Base-by-base conservation (phyloP, 768 basidiomycete species). In the Hypholoma sublateritium region DNA sequence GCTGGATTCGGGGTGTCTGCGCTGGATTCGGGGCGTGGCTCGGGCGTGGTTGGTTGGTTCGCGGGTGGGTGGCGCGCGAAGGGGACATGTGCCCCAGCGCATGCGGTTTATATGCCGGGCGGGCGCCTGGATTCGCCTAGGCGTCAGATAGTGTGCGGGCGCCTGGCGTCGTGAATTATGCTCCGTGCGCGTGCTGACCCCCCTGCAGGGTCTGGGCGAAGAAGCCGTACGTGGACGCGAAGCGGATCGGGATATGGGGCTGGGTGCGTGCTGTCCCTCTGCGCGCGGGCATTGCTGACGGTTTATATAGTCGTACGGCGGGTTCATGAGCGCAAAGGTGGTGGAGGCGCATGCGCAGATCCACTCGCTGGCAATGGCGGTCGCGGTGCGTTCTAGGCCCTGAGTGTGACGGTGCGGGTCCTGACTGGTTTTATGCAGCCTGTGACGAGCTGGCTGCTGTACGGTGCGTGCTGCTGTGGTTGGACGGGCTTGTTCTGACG, bases 201-300 rank as follows among this genome's bases (percentile, higher is more conserved):
- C 22, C 19, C 19, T 49, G 12, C 57, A 91, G 91, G 54, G 74
- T 87, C 46, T 97, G 93, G 91, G 91, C 89, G 2, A 79, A 85
- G 61, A 92, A 90, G 71, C 78, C 82, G 14, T 98, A 98, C 67
- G 89, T 98, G 1, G 97, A 99, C 69, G 77, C 84, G 37, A 85
- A 83, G 69, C 79, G 94, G 44, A 91, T 98, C 46, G 97, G 96
- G 0, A 89, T 98, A 50, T 98, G 95, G 95, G 97, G 97, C 42
- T 98, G 97, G 96, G 93, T 94, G 59, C 68, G 89, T 74, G 3
- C n/a, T 16, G 21, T 50, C 42, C 32, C n/a, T 49, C 53, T 49
- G 41, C 7, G 35, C 36, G 2, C 3, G n/a, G 5, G 21, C 11
- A 16, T 5, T 35, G 42, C 25, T 44, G 28, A 32, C 19, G 42